Evolutionary conservation across 192 early-diverging fungal species (phyloP), one percentile per base, ranked within the genome.

Genomic region (Coemansia reversa): DNA sequence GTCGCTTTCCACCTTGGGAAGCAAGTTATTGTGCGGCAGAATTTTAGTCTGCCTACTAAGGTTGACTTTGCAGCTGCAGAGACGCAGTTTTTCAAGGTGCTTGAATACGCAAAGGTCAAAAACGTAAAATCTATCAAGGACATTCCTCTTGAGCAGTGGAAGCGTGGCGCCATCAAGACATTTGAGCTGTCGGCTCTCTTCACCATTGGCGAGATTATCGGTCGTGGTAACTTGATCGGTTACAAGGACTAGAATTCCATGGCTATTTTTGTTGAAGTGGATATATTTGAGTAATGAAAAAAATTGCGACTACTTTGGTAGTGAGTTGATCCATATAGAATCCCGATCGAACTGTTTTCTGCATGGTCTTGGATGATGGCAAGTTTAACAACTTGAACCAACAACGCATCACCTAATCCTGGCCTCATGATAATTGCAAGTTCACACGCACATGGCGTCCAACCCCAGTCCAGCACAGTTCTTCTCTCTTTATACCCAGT

Each of bases 61-160:
- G 72, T 51, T 14, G 77, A 80, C 51, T 80, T 80, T 72, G 62
- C 53, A 18, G 61, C 72, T 2, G 68, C 68, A 45, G 72, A 80
- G 65, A 75, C 77, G 47, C 68, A 80, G 72, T 68, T 80, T 64
- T 80, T 80, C 72, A 80, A 80, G 77, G 67, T 71, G 12, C 54
- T 80, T 29, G 72, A 80, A 30, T 71, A 57, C 33, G 61, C 75
- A 61, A 75, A 74, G 62, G 39, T 68, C 64, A 64, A 58, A 58
- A 75, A 80, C 63, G 24, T 78, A 52, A 78, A 78, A 67, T 64
- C 72, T n/a, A 27, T 80, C 52, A 80, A 67, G 68, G 72, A 80
- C 42, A 69, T 75, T 50, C 68, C 77, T 16, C 11, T 62, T 6
- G 77, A 60, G 53, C 65, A 74, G 67, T 74, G 71, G 72, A 80